These are phyloP conservation scores for Fusarium napiforme DNA, from an alignment of 2,329 filamentous ascomycete genomes.

Conservation along the genomic window DNA sequence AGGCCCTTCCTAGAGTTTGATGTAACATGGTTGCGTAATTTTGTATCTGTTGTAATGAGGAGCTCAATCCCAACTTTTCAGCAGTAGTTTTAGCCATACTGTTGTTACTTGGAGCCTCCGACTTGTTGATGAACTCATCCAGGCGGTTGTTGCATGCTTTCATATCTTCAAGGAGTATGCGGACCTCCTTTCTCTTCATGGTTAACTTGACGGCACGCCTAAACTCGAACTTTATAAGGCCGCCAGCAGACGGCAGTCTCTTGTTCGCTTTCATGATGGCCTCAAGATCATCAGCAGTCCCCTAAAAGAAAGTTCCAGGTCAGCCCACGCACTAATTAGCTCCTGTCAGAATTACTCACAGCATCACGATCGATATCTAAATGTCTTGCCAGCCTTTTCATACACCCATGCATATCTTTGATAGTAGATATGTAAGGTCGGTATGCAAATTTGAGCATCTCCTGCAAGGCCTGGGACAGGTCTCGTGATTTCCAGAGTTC, in stretches of 20 bases:
- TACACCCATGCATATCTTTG: background rate
- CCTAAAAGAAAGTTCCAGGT: fast-evolving
- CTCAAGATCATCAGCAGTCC: background rate
- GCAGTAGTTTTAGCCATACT: background rate
- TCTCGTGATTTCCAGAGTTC: background rate
- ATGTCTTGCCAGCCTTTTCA: background rate
- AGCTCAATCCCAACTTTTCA: background rate
- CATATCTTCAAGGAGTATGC: background rate
- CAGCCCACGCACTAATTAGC: fast-evolving
- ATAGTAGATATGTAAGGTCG: background rate
- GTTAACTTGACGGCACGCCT: background rate
- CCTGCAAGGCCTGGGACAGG: background rate
- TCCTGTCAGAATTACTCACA: background rate
- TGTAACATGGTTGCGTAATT: background rate
- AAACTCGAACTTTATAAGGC: background rate
- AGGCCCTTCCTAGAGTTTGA: background rate
- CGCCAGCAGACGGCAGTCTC: fast-evolving
- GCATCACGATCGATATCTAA: background rate
- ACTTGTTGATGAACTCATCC: background rate
- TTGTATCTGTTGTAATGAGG: background rate
- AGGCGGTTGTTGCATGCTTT: background rate
- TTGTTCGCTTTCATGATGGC: background rate
- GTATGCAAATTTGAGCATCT: background rate
- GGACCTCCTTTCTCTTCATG: background rate
- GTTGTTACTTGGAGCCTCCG: fast-evolving